Evolutionary conservation across 2,329 filamentous ascomycete genomes (phyloP), one percentile per base, ranked within the genome.

Genomic region (Xylariaceae sp.): DNA sequence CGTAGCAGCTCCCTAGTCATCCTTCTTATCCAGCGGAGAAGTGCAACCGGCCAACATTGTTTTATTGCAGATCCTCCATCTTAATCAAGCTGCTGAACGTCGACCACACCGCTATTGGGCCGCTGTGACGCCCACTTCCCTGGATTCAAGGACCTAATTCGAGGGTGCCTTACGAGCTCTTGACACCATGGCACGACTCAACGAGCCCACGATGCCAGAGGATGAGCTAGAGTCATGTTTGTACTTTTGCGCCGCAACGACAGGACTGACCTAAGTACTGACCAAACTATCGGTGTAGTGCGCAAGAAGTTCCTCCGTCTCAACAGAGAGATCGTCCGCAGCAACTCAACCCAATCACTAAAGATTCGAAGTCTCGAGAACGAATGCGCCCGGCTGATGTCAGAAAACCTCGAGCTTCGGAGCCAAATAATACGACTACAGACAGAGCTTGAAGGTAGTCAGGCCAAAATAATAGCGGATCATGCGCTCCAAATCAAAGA

Each of bases 311-410:
- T 89, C 57, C 69, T 89, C 54, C 77, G 86, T 38, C 87, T 92
- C 60, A 94, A 94, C 59, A 77, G 85, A 63, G 86, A 92, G 55
- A 83, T 92, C 48, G 85, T 85, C 47, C 80, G 81, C 59, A 78
- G 74, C 53, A 92, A 94, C 64, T 87, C 85, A 16, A 73, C 76
- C 35, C 84, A 89, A 60, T 85, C 83, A 21, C 70, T 87, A 21
- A 81, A 83, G 50, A 89, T 92, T 53, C 80, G 85, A 44, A 77
- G 72, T 47, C 73, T 92, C 42, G 85, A 90, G 56, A 78, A 81
- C 56, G 85, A 94, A 61, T 81, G 78, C 46, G 79, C 83, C 28
- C 78, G 80, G 34, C 73, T 89, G 48, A 69, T 89, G 16, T 79
- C 83, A n/a, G 85, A 92, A 51, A 92, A 92, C 56, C 72, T 90